These are phyloP conservation scores for Ogataea paraovalis DNA, from an alignment of 805 yeast species.

Conservation along the genomic window DNA sequence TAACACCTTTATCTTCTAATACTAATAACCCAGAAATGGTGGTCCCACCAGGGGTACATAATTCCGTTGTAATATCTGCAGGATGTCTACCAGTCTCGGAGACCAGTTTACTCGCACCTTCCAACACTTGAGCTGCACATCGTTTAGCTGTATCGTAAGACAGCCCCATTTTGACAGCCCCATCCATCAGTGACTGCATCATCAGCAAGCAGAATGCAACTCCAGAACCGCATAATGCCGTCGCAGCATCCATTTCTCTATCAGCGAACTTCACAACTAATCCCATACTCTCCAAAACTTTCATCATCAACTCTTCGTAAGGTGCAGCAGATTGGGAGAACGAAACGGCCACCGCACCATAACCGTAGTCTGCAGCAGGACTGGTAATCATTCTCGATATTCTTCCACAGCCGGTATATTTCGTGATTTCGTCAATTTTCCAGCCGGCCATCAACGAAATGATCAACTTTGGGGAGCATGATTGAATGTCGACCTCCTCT, in stretches of 20 bases:
- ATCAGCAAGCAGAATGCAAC: conserved; percentile 90
- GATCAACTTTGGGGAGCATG: conserved; percentile 38
- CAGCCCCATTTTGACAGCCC: conserved; percentile 91
- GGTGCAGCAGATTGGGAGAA: conserved; percentile 50
- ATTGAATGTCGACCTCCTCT: conserved; percentile 41
- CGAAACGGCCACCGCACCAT: conserved; percentile 92
- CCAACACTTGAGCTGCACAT: conserved; percentile 90
- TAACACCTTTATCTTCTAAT: conserved; percentile 88
- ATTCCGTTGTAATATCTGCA: conserved; percentile 77
- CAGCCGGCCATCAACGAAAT: conserved; percentile 91
- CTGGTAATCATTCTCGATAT: conserved; percentile 94
- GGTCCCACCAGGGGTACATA: conserved; percentile 97
- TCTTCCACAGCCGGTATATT: conserved; percentile 39
- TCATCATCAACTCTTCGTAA: conserved; percentile 45
- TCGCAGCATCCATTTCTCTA: conserved; percentile 93
- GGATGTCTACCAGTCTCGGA: conserved; percentile 82
- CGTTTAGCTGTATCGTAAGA: conserved; percentile 78
- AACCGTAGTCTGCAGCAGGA: conserved; percentile 90
- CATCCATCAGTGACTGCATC: conserved; percentile 89
- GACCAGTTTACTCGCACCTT: conserved; percentile 93
- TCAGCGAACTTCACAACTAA: conserved; percentile 70
- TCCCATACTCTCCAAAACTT: conserved; percentile 62
- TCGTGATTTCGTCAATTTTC: conserved; percentile 66
- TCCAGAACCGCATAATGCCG: conserved; percentile 92
- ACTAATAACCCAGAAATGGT: conserved; percentile 92